A percentile compares a stretch with the other conserved stretches of the same genome.
phyloP scores from a whole-genome alignment of 1,284 basidiomycete species.

The Sanghuangporus baumii region DNA sequence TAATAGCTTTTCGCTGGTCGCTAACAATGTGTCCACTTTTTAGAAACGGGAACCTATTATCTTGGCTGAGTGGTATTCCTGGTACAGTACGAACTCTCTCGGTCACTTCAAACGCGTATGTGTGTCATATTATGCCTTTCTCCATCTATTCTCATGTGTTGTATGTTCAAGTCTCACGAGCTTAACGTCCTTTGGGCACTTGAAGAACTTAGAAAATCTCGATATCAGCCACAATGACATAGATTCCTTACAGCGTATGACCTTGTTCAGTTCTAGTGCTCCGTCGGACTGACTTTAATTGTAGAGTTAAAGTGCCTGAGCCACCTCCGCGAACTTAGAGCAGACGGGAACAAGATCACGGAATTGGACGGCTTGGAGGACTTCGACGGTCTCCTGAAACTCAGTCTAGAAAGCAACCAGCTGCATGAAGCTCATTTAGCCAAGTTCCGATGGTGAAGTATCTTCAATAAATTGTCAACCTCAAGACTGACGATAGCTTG shows the following conservation, averaged over 20 bases:
- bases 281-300: background rate
- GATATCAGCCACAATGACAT: slow-evolving; percentile 91
- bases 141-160: background rate
- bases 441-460: slow-evolving; percentile 63
- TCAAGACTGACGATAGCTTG: background rate
- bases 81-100: slow-evolving; percentile 73
- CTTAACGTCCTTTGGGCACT: slow-evolving; percentile 85
- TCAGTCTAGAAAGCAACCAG: slow-evolving; percentile 78
- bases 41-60: slow-evolving; percentile 78
- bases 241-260: slow-evolving; percentile 78
- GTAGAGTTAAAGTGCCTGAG: slow-evolving; percentile 79
- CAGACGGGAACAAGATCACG: slow-evolving; percentile 78
- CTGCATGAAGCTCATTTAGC: slow-evolving; percentile 62
- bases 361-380: slow-evolving; percentile 75
- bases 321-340: slow-evolving; percentile 84
- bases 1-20: background rate
- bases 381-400: slow-evolving; percentile 76
- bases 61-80: slow-evolving; percentile 87
- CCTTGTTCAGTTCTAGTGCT: background rate
- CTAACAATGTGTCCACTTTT: background rate
- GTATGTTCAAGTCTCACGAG: slow-evolving; percentile 61
- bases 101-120: slow-evolving; percentile 73
- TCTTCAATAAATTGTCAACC: background rate
- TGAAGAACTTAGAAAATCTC: slow-evolving; percentile 81
- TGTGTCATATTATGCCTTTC: slow-evolving; percentile 12